Conservation (phyloP, 164 flowering plant genomes). For the Akebia trifoliata region DNA sequence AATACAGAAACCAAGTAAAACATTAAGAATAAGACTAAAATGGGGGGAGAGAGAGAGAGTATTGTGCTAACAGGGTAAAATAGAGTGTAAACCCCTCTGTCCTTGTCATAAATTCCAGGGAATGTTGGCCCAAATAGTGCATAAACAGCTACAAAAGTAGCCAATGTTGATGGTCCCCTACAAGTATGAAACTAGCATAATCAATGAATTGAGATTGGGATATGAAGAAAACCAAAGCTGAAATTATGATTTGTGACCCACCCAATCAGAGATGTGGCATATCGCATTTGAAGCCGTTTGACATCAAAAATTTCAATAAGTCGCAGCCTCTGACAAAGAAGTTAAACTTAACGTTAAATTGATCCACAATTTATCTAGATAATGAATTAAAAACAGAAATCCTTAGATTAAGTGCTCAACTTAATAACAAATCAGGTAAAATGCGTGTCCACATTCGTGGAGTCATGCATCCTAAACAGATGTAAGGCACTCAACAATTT, state of each 20-base stretch:
- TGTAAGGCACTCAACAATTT: no score
- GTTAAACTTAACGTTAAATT: constrained; percentile 1
- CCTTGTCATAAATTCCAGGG: constrained; percentile 91
- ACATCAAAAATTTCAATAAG: constrained; percentile 93
- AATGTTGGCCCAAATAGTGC: constrained; percentile 95
- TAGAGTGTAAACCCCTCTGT: constrained; percentile 82
- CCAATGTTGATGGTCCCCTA: constrained; percentile 89
- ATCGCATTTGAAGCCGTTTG: constrained; percentile 92
- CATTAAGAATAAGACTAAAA: constrained; percentile 3
- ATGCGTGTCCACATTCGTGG: no score
- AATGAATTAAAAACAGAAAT: background rate
- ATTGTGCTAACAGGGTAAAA: constrained; percentile 56
- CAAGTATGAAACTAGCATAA: constrained; percentile 8
- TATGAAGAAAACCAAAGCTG: constrained; percentile 1
- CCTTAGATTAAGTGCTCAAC: no score
- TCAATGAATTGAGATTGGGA: background rate
- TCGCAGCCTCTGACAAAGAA: constrained; percentile 61
- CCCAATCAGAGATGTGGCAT: constrained; percentile 92
- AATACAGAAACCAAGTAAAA: constrained; percentile 7
- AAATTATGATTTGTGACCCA: constrained; percentile 22
- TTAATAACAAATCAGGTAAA: no score
- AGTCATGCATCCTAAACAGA: no score
- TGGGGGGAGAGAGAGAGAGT: background rate
- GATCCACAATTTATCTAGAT: no score
- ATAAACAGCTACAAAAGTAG: constrained; percentile 96